These are phyloP conservation scores for Sisymbrium irio DNA, from an alignment of 345 rosid species.

Conservation along the genomic window DNA sequence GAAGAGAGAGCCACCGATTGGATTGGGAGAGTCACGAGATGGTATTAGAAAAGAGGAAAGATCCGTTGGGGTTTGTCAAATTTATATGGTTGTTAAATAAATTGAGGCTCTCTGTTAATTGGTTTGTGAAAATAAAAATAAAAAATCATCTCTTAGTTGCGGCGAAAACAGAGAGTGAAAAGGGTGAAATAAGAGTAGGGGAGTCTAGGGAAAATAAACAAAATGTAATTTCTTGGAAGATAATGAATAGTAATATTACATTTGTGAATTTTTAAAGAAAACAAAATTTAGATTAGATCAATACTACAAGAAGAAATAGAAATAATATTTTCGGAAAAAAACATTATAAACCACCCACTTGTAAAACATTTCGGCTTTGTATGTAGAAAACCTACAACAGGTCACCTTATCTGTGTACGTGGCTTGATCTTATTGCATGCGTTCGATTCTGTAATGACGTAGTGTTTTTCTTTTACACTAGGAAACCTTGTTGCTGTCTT, in stretches of 20 bases:
- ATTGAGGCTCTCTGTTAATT: background rate
- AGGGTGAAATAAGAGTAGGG: background rate
- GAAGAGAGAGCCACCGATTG: background rate
- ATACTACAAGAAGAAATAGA: background rate
- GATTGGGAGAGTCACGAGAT: conserved; percentile 15
- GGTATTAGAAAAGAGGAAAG: background rate
- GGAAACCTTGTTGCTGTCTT: background rate
- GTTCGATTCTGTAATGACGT: conserved; percentile 16
- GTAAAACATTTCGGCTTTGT: background rate
- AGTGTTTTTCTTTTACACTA: background rate
- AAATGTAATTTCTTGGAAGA: background rate
- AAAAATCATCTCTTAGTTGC: background rate
- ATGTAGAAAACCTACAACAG: background rate
- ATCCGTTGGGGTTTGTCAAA: conserved; percentile 8
- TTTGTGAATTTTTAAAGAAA: background rate
- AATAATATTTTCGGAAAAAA: background rate
- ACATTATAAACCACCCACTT: background rate
- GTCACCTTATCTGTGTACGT: conserved; percentile 17
- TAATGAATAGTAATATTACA: background rate
- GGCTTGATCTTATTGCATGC: background rate
- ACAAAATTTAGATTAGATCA: background rate
- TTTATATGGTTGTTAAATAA: background rate
- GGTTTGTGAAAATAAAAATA: background rate
- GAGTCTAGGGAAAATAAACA: background rate
- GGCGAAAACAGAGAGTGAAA: background rate